Evolutionary conservation across 768 basidiomycete species (phyloP).

Genomic region (Mycena rosella): DNA sequence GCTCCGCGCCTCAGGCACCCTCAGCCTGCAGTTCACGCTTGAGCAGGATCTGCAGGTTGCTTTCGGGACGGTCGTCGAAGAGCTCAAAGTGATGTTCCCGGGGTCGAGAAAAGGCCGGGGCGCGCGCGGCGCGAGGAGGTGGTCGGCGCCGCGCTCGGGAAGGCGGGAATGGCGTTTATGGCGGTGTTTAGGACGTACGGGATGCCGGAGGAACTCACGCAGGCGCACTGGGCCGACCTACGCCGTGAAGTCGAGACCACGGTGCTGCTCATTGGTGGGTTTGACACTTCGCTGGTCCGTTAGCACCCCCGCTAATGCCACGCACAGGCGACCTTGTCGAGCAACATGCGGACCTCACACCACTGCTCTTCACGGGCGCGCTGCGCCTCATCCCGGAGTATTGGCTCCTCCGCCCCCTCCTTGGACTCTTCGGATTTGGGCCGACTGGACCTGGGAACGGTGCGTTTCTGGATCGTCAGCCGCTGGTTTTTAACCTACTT

Average conservation of each 20-base stretch:
- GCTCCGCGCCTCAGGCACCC: slow-evolving; percentile 5
- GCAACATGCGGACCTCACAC: slow-evolving; percentile 47
- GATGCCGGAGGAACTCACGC: slow-evolving; percentile 41
- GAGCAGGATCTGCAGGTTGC: slow-evolving; percentile 38
- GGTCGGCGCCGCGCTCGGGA: slow-evolving; percentile 40
- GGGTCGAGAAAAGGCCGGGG: slow-evolving; percentile 44
- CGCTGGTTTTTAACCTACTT: background rate
- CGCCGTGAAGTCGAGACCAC: slow-evolving; percentile 39
- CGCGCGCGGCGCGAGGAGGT: slow-evolving; percentile 43
- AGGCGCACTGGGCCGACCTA: slow-evolving; percentile 40
- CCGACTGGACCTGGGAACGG: slow-evolving; percentile 50
- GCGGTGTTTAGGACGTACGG: slow-evolving; percentile 36
- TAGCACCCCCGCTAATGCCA: background rate
- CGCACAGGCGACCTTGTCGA: slow-evolving; percentile 52
- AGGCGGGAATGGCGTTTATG: slow-evolving; percentile 44
- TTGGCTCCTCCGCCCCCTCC: slow-evolving; percentile 47
- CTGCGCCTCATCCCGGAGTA: slow-evolving; percentile 47
- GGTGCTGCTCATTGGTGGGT: too few species aligned
- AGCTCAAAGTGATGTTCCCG: slow-evolving; percentile 43
- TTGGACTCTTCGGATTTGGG: slow-evolving; percentile 53
- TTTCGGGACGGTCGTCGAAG: slow-evolving; percentile 40
- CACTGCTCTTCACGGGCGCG: slow-evolving; percentile 41
- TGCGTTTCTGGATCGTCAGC: slow-evolving; percentile 6
- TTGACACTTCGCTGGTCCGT: slow-evolving; percentile 39
- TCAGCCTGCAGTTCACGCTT: slow-evolving; percentile 3